phyloP scores from a whole-genome alignment of 345 rosid genomes.

The Eucalyptus rudis region DNA sequence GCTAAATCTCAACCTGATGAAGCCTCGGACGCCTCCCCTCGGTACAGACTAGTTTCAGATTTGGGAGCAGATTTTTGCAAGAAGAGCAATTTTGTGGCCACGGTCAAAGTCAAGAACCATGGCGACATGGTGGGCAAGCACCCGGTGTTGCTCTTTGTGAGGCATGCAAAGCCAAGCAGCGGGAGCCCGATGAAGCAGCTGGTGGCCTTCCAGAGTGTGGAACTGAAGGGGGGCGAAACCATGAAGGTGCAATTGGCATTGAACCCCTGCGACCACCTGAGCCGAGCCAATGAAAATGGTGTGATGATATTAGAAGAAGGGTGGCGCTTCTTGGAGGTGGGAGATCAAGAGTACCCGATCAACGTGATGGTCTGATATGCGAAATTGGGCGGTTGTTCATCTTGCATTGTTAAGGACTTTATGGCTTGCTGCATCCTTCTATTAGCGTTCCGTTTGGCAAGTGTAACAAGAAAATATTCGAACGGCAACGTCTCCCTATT shows the following conservation, averaged over 20 bases:
- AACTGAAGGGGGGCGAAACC: constrained; percentile 31
- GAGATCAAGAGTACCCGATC: constrained; percentile 46
- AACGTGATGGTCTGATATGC: constrained; percentile 15
- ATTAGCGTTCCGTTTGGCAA: not conserved
- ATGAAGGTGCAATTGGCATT: constrained; percentile 45
- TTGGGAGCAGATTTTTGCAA: constrained; percentile 33
- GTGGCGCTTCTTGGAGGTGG: constrained; percentile 51
- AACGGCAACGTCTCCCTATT: not conserved
- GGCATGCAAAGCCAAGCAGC: constrained; percentile 26
- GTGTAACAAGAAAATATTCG: not conserved
- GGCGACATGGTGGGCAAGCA: constrained; percentile 70
- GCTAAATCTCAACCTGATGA: not conserved
- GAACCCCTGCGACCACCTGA: constrained; percentile 48
- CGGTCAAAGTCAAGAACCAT: constrained; percentile 36
- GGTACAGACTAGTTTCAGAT: constrained; percentile 26
- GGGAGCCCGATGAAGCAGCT: constrained; percentile 58
- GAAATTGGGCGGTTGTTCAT: not conserved
- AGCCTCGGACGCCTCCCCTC: not conserved
- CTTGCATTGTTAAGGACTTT: not conserved
- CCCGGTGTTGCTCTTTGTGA: constrained; percentile 49
- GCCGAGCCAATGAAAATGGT: constrained; percentile 61
- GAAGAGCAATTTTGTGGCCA: constrained; percentile 20
- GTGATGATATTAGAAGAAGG: constrained; percentile 71
- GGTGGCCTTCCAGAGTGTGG: constrained; percentile 59
- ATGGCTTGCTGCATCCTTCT: not conserved